These are phyloP conservation scores for Xylaria sp. DNA, from an alignment of 2,329 filamentous ascomycete species.

Conservation along the genomic window DNA sequence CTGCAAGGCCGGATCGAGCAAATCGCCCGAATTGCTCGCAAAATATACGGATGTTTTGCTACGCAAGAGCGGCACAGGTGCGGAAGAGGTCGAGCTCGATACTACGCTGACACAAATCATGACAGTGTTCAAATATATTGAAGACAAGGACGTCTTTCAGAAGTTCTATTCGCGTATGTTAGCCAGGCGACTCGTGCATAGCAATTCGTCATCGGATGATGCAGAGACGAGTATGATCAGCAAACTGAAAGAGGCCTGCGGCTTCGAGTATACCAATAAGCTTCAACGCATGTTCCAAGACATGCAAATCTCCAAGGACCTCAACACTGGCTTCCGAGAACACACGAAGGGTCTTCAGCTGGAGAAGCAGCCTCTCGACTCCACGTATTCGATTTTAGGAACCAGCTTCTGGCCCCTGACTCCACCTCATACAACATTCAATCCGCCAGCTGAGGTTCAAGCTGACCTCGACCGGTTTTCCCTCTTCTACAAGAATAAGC, in stretches of 20 bases:
- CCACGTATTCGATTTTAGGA: constrained; percentile 86
- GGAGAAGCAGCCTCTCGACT: constrained; percentile 70
- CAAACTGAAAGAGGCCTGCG: constrained; percentile 96
- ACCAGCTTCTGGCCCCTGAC: constrained; percentile 96
- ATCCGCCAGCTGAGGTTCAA: constrained; percentile 76
- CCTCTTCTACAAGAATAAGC: constrained; percentile 92
- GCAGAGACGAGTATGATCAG: constrained; percentile 99
- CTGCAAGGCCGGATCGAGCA: constrained; percentile 88
- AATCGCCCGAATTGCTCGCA: constrained; percentile 88
- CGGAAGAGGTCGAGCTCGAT: constrained; percentile 91
- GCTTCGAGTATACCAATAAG: constrained; percentile 99
- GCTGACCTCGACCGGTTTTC: constrained; percentile 86
- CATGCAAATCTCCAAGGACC: constrained; percentile 97
- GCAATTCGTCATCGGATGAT: constrained; percentile 92
- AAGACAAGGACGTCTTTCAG: constrained; percentile 99
- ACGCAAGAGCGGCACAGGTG: constrained; percentile 87
- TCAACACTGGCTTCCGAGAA: constrained; percentile 84
- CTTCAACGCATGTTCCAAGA: constrained; percentile 99
- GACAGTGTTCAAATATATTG: constrained; percentile 99
- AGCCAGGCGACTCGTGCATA: constrained; percentile 88
- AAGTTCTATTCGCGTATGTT: constrained; percentile 98
- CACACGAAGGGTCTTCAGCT: constrained; percentile 61
- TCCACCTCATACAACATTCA: constrained; percentile 81
- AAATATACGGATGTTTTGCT: constrained; percentile 92
- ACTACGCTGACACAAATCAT: constrained; percentile 86